Evolutionary conservation across 1,139 yeast species (phyloP).

Genomic region (Magnusiomyces magnusii): DNA sequence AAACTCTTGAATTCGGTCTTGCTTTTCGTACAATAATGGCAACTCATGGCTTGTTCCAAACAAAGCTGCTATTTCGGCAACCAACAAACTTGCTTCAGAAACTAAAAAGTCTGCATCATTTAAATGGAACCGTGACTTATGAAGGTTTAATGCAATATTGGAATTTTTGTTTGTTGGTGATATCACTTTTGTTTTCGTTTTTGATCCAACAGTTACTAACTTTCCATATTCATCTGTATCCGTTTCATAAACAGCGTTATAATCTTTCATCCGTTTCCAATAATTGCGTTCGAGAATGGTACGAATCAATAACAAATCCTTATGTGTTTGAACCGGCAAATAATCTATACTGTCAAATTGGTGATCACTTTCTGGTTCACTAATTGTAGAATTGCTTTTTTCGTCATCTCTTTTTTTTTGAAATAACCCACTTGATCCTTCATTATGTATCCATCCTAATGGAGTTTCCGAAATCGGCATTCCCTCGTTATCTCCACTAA

Average conservation of each 20-base stretch:
- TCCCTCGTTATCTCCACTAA: neutral
- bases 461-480: neutral
- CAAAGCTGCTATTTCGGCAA: slow-evolving; percentile 16
- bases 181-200: no score
- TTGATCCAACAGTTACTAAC: slow-evolving; percentile 1
- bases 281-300: slow-evolving; percentile 10
- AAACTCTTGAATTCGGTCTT: slow-evolving; percentile 7
- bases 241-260: slow-evolving; percentile 9
- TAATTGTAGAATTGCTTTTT: neutral
- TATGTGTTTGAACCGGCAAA: neutral
- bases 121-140: neutral
- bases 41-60: slow-evolving; percentile 12
- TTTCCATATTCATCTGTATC: neutral
- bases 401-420: no score
- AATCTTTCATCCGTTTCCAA: slow-evolving; percentile 14
- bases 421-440: no score
- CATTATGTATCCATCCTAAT: neutral
- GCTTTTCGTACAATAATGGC: slow-evolving; percentile 14
- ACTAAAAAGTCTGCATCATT: neutral
- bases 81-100: slow-evolving; percentile 15
- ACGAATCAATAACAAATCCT: neutral
- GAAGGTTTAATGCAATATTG: neutral
- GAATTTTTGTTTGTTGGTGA: no score
- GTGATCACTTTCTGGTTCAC: no score
- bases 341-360: neutral